Evolutionary conservation across 2,329 filamentous ascomycete species (phyloP).

Genomic region (Fusarium dlaminii): DNA sequence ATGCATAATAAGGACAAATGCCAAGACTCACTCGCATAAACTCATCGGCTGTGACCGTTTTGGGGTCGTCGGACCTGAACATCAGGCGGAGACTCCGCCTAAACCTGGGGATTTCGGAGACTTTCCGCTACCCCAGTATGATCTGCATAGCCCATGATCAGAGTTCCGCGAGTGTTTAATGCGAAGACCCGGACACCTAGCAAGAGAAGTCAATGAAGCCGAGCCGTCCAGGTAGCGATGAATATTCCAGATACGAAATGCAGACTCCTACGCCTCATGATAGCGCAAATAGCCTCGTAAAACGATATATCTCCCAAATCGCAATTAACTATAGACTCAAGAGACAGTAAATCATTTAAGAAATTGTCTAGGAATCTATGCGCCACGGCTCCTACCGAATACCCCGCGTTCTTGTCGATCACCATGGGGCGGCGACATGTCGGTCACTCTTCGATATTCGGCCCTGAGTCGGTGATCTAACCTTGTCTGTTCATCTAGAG

Average conservation of each 20-base stretch:
- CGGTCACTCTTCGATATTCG: constrained; percentile 5
- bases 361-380: neutral
- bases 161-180: neutral
- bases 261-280: neutral
- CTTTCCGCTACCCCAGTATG: neutral
- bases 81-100: constrained; percentile 17
- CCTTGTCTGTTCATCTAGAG: neutral
- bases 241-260: neutral
- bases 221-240: neutral
- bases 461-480: constrained; percentile 16
- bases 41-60: neutral
- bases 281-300: neutral
- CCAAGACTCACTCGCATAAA: neutral
- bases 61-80: neutral
- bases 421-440: constrained; percentile 14
- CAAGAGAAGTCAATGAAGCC: rapidly evolving
- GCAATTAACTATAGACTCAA: neutral
- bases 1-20: neutral
- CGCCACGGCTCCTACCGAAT: neutral
- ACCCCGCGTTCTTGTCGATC: constrained; percentile 4
- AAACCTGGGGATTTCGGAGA: neutral
- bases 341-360: neutral
- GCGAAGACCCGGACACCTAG: too few species aligned
- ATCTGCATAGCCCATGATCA: neutral
- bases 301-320: too few species aligned